A percentile compares a stretch with the other conserved stretches of the same genome.
phyloP scores from a whole-genome alignment of 176 grass and related monocot genomes.

The Cenchrus fungigraminus region DNA sequence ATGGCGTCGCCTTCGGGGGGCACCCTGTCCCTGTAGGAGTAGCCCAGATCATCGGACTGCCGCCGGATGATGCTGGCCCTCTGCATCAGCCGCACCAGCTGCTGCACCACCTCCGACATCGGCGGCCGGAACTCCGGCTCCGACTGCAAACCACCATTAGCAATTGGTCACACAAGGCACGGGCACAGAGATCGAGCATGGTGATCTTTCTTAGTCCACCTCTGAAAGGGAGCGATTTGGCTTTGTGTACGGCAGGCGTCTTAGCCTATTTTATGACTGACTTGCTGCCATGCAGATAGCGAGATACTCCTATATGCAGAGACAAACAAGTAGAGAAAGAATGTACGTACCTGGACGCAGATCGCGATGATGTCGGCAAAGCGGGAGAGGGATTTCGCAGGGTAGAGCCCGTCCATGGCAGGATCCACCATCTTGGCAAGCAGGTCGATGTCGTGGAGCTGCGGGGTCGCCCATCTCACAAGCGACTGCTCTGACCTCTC shows the following conservation, averaged over 20 bases:
- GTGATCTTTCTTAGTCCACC: not conserved
- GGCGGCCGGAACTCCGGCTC: constrained; percentile 95
- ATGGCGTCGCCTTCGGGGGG: constrained; percentile 48
- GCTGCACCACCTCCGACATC: constrained; percentile 95
- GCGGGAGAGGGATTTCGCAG: constrained; percentile 89
- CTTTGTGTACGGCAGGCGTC: not conserved
- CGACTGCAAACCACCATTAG: constrained; percentile 51
- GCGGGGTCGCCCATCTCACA: constrained; percentile 88
- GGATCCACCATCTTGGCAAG: constrained; percentile 96
- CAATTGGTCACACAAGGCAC: not conserved
- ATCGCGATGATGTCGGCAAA: constrained; percentile 93
- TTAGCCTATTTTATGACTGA: not conserved
- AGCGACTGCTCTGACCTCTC: constrained; percentile 80
- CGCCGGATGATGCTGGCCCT: constrained; percentile 66
- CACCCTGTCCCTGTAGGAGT: constrained; percentile 66
- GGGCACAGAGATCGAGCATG: not conserved
- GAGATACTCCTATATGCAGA: not conserved
- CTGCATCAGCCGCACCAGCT: constrained; percentile 86
- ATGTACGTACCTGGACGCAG: constrained; percentile 85
- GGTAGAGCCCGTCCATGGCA: constrained; percentile 85
- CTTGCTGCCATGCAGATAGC: not conserved
- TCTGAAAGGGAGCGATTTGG: constrained; percentile 3
- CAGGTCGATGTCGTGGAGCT: constrained; percentile 90
- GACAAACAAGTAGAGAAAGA: not conserved
- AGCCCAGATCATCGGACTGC: constrained; percentile 74